Percentiles rank a stretch among this genome's conserved stretches.
Conservation (phyloP, 2,329 filamentous ascomycete genomes). For the Exophiala xenobiotica region DNA sequence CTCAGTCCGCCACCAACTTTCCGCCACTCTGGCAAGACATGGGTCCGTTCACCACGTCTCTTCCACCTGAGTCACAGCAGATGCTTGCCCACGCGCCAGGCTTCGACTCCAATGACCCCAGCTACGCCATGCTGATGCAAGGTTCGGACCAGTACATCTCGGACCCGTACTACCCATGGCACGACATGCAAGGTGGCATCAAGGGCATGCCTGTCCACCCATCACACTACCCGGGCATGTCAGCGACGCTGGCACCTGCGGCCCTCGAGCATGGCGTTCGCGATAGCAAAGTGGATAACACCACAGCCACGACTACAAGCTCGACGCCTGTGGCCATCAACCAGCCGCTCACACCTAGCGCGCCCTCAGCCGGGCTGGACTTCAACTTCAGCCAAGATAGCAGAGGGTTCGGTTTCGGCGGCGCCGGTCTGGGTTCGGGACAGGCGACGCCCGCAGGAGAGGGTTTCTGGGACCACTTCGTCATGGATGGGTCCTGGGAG, state of each 20-base stretch:
- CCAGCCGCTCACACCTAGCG: not conserved
- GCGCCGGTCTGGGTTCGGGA: conserved; percentile 13
- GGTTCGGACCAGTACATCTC: conserved; percentile 41
- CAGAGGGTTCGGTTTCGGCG: conserved; percentile 12
- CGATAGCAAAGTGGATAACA: too few species aligned
- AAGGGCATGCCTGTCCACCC: conserved; percentile 32
- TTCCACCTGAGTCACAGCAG: conserved; percentile 56
- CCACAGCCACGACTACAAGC: not conserved
- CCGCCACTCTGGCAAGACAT: conserved; percentile 31
- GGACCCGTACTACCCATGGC: conserved; percentile 48
- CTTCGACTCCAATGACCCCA: conserved; percentile 47
- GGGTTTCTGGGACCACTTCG: conserved; percentile 31
- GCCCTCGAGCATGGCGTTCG: conserved; percentile 33
- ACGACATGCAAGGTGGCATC: conserved; percentile 37
- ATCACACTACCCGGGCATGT: conserved; percentile 39
- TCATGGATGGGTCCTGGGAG: conserved; percentile 30
- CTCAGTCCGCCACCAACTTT: conserved; percentile 33
- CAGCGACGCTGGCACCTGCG: conserved; percentile 41
- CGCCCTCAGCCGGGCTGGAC: conserved; percentile 19
- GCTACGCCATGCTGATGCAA: conserved; percentile 48
- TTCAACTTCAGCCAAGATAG: conserved; percentile 27
- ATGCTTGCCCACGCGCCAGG: conserved; percentile 45
- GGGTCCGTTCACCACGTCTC: conserved; percentile 49
- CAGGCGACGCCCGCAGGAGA: conserved; percentile 26
- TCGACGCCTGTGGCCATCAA: conserved; percentile 7